These are phyloP conservation scores for Rhizophagus sp. DNA, from an alignment of 192 early-diverging fungal species.

Conservation along the genomic window DNA sequence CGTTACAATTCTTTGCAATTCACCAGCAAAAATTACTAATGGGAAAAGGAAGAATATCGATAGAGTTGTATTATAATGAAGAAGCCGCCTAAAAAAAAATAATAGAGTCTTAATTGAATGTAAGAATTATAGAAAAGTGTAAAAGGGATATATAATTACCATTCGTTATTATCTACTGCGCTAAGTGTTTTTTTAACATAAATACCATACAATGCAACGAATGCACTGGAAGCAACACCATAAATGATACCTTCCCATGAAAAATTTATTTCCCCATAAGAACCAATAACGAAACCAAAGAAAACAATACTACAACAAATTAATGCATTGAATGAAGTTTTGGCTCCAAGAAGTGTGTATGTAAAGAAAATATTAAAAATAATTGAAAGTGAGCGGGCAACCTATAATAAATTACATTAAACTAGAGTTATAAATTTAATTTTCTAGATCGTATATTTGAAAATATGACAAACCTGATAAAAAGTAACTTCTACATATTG, in stretches of 20 bases:
- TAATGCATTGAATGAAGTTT: slow-evolving; percentile 53
- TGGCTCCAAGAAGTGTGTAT: slow-evolving; percentile 56
- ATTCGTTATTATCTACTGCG: slow-evolving; percentile 67
- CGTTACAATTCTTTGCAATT: slow-evolving; percentile 50
- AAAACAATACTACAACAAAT: slow-evolving; percentile 60
- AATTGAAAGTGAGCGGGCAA: slow-evolving; percentile 66
- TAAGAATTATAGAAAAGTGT: background rate
- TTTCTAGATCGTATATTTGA: background rate
- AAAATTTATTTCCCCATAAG: slow-evolving; percentile 68
- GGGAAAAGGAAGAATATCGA: slow-evolving; percentile 60
- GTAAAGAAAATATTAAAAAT: slow-evolving; percentile 70
- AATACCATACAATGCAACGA: slow-evolving; percentile 70
- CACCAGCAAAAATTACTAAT: slow-evolving; percentile 60
- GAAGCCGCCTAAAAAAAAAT: slow-evolving; percentile 47
- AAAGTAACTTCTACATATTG: slow-evolving; percentile 69
- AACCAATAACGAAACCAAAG: slow-evolving; percentile 63
- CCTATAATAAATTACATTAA: slow-evolving; percentile 32
- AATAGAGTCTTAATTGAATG: background rate
- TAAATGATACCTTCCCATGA: slow-evolving; percentile 63
- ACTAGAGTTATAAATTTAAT: background rate
- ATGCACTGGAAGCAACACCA: slow-evolving; percentile 62
- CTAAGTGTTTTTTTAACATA: slow-evolving; percentile 67
- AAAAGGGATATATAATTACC: slow-evolving; percentile 37
- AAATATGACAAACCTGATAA: slow-evolving; percentile 50
- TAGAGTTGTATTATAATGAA: slow-evolving; percentile 68